These are phyloP conservation scores for Akanthomyces uredinophilus DNA, from an alignment of 2,329 filamentous ascomycete species.

Conservation along the genomic window DNA sequence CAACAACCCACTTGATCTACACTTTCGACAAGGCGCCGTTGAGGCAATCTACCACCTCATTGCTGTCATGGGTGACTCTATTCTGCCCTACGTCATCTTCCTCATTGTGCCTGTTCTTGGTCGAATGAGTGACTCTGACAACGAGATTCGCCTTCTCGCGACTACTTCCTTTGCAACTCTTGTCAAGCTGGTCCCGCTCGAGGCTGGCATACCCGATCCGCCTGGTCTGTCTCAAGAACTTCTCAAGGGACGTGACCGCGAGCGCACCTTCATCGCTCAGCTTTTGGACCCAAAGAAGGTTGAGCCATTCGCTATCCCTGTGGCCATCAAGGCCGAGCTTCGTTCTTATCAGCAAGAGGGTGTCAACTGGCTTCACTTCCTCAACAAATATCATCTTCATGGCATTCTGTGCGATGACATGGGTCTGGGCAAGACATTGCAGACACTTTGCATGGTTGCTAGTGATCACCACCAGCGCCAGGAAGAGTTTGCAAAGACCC, in stretches of 20 bases:
- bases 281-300: conserved; percentile 97
- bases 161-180: conserved; percentile 96
- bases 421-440: conserved; percentile 95
- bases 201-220: conserved; percentile 95
- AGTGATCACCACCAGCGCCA: conserved; percentile 93
- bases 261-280: conserved; percentile 94
- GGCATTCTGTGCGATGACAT: conserved; percentile 99
- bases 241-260: conserved; percentile 83
- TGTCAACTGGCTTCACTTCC: conserved; percentile 97
- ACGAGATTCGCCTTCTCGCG: conserved; percentile 87
- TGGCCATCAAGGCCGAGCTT: conserved; percentile 93
- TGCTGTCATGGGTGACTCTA: conserved; percentile 94
- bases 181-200: conserved; percentile 92
- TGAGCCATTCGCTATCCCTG: conserved; percentile 86
- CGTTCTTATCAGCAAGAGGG: conserved; percentile 98
- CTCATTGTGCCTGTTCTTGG: conserved; percentile 94
- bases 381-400: conserved; percentile 96
- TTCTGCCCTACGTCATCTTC: conserved; percentile 97
- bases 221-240: conserved; percentile 86
- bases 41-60: conserved; percentile 97
- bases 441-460: conserved; percentile 95
- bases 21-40: conserved; percentile 86
- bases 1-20: conserved; percentile 81
- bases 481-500: conserved; percentile 81
- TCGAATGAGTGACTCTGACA: conserved; percentile 97